Base-by-base conservation (phyloP, 2,329 filamentous ascomycete genomes). In the Drechslerella dactyloides region DNA sequence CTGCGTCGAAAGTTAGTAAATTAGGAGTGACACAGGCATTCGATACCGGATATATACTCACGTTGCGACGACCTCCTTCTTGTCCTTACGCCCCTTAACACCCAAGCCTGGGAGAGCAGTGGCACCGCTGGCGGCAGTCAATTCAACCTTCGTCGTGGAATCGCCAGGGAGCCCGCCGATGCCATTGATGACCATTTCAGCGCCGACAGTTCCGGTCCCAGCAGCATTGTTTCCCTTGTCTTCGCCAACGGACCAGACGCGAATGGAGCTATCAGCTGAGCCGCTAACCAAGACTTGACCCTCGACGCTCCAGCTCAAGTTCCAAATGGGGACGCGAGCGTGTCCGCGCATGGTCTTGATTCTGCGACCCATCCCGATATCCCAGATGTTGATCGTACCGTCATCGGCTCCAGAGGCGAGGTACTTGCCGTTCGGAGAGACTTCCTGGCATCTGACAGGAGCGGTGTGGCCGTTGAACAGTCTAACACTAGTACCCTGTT, bases 301-400 rank as follows among this genome's bases (percentile, higher is more conserved):
- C 79, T 99, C 94, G 17, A 93, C 91, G 75, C 90, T 94, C 85
- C 96, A 99, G 78, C 90, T 91, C 1, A 99, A 84, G 3, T 90
- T 94, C 87, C 91, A 96, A 75, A 99, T 93, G 8, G 93, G 93
- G 37, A 92, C 93, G 15, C 96, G 94, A 37, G 88, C 92, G 77
- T 99, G 94, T 1, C 94, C 94, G 48, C 92, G 89, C 82, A 96
- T 96, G 50, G 91, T 89, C 84, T 99, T 99, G 77, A 94, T 87
- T 21, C 91, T 85, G 19, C 87, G 87, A 3, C 93, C 94, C 59
- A 91, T 90, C n/a, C 87, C 87, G 17, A 99, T 85, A 77, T 96
- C 93, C 94, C 94, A 99, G 69, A 99, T 86, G 75, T 96, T 87
- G 73, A 99, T 97, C 73, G 90, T 93, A 35, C 94, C 94, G 2